Evolutionary conservation across 2,329 filamentous ascomycete genomes (phyloP).

Genomic region (Fusarium clavum): DNA sequence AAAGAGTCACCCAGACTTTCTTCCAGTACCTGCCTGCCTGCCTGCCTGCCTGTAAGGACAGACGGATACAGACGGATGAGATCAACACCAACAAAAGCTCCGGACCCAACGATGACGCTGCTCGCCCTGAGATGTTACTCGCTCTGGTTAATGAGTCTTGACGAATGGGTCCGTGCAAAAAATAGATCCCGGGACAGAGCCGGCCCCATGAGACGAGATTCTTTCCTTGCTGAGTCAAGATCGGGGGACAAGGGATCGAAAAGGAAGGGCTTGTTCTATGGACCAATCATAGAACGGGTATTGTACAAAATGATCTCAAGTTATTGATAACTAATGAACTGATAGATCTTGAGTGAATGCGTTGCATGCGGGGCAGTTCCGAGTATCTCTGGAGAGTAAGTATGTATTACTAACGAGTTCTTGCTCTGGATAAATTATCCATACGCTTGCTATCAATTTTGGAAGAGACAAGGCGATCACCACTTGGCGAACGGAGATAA

Average conservation of each 20-base stretch:
- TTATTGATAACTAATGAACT: conserved; percentile 24
- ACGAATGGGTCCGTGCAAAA: conserved; percentile 41
- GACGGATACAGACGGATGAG: conserved; percentile 10
- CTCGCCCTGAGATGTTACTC: conserved; percentile 5
- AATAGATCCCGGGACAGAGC: conserved; percentile 24
- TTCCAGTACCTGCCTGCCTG: not conserved
- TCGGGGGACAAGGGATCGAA: conserved; percentile 36
- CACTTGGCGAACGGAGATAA: conserved; percentile 37
- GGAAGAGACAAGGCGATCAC: conserved; percentile 17
- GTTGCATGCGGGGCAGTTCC: conserved; percentile 15
- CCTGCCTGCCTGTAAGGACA: not conserved
- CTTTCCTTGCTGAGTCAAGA: conserved; percentile 36
- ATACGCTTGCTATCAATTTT: conserved; percentile 23
- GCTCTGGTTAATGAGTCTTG: conserved; percentile 8
- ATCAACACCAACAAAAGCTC: conserved; percentile 26
- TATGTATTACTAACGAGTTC: conserved; percentile 35
- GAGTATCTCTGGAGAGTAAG: not conserved
- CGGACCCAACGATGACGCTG: conserved; percentile 38
- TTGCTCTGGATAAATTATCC: conserved; percentile 12
- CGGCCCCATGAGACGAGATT: conserved; percentile 16
- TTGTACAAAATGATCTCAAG: conserved; percentile 34
- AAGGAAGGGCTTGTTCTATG: conserved; percentile 12
- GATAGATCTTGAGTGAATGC: conserved; percentile 20
- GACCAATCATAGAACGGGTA: conserved; percentile 39
- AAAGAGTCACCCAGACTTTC: conserved; percentile 7